Evolutionary conservation across 495 filamentous ascomycete genomes (phyloP).

Genomic region (Penicillium herquei): DNA sequence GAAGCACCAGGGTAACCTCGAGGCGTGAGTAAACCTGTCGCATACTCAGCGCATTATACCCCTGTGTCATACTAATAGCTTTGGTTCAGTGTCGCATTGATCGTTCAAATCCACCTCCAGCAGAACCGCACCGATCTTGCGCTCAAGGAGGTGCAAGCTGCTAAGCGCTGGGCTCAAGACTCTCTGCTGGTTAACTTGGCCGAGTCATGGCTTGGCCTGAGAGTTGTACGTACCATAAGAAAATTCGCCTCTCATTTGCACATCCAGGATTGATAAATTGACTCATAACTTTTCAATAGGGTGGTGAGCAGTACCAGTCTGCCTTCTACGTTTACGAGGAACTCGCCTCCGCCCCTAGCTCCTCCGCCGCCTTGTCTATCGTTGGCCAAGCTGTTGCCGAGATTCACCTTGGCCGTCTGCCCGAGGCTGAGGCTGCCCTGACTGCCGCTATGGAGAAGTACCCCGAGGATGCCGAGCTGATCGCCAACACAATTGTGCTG

Average conservation of each 20-base stretch:
- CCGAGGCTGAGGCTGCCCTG: constrained; percentile 86
- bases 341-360: constrained; percentile 79
- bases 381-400: constrained; percentile 90
- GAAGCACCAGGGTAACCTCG: constrained; percentile 77
- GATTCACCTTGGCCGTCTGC: constrained; percentile 82
- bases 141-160: constrained; percentile 82
- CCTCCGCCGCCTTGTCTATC: constrained; percentile 60
- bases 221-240: constrained; percentile 61
- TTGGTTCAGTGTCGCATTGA: constrained; percentile 59
- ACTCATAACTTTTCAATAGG: constrained; percentile 45
- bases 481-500: constrained; percentile 80
- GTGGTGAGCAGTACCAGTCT: constrained; percentile 93
- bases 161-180: constrained; percentile 93
- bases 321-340: constrained; percentile 99
- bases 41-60: background rate
- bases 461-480: constrained; percentile 64
- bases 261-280: background rate
- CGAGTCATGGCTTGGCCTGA: constrained; percentile 90
- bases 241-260: background rate
- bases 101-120: constrained; percentile 85
- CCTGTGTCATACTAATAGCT: constrained; percentile 3
- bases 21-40: constrained; percentile 62
- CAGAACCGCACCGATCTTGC: constrained; percentile 91
- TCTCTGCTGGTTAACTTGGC: constrained; percentile 90
- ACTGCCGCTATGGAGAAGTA: constrained; percentile 76